Percentiles rank a stretch among this genome's conserved stretches.
These are phyloP conservation scores for Kregervanrija fluxuum DNA, from an alignment of 805 yeast species.

Conservation along the genomic window DNA sequence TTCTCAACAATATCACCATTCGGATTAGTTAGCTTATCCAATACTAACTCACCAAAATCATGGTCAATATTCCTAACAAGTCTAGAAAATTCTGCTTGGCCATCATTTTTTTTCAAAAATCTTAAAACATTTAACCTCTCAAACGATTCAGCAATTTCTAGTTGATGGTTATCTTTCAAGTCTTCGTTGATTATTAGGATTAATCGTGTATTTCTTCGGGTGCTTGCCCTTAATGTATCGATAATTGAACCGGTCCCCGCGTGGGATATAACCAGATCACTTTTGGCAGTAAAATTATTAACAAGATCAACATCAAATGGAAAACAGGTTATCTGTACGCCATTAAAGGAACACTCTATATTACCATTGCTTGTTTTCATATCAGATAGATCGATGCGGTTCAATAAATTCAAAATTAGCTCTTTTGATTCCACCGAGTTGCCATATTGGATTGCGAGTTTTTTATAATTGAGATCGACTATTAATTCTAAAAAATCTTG, in stretches of 20 bases:
- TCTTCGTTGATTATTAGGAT: constrained; percentile 63
- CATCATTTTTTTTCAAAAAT: constrained; percentile 10
- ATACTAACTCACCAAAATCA: not conserved
- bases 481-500: constrained; percentile 30
- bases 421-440: constrained; percentile 8
- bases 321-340: constrained; percentile 36
- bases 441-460: constrained; percentile 58
- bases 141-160: constrained; percentile 62
- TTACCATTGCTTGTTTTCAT: too few species aligned
- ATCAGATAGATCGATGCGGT: not conserved
- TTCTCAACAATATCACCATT: constrained; percentile 14
- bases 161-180: constrained; percentile 86
- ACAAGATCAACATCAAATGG: constrained; percentile 37
- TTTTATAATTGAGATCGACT: constrained; percentile 29
- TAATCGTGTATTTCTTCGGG: constrained; percentile 35
- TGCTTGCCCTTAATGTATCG: constrained; percentile 51
- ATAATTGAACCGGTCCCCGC: constrained; percentile 90
- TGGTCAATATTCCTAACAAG: too few species aligned
- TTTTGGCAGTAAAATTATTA: constrained; percentile 31
- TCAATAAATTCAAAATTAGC: constrained; percentile 7
- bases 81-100: too few species aligned
- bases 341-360: not conserved
- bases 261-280: constrained; percentile 72
- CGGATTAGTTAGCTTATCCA: constrained; percentile 19
- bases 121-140: constrained; percentile 26